A percentile compares a stretch with the other conserved stretches of the same genome.
phyloP scores from a whole-genome alignment of 2,329 filamentous ascomycete genomes.

The Macroventuria anomochaeta region DNA sequence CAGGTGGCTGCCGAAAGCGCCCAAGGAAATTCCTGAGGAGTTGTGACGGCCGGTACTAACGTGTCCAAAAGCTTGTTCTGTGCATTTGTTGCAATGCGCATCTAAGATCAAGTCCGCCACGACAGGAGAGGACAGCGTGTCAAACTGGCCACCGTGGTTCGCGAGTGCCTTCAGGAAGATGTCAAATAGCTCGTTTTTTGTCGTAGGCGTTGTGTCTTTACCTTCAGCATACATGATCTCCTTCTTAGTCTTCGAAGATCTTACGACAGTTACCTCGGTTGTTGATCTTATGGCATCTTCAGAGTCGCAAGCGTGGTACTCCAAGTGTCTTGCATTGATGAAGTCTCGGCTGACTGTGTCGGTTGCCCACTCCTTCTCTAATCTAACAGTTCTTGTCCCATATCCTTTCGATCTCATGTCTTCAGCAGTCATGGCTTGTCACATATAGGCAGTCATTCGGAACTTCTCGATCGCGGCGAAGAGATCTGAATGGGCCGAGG shows the following conservation, averaged over 20 bases:
- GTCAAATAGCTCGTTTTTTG: slow-evolving; percentile 23
- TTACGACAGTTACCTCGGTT: slow-evolving; percentile 38
- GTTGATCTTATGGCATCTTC: slow-evolving; percentile 33
- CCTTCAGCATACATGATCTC: slow-evolving; percentile 25
- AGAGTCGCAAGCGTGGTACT: slow-evolving; percentile 10
- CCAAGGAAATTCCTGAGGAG: slow-evolving; percentile 33
- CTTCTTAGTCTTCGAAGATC: slow-evolving; percentile 30
- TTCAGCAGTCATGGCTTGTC: slow-evolving; percentile 46
- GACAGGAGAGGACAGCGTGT: slow-evolving; percentile 30
- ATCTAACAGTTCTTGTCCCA: slow-evolving; percentile 36
- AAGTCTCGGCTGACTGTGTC: slow-evolving; percentile 37
- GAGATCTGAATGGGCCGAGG: slow-evolving; percentile 36
- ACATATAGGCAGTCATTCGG: slow-evolving; percentile 46
- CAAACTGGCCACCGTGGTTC: slow-evolving; percentile 33
- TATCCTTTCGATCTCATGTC: slow-evolving; percentile 36
- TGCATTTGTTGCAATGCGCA: slow-evolving; percentile 32
- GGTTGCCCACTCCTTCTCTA: slow-evolving; percentile 41
- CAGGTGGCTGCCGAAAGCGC: slow-evolving; percentile 37
- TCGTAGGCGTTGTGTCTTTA: neutral
- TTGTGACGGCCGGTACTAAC: slow-evolving; percentile 37
- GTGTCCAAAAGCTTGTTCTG: slow-evolving; percentile 32
- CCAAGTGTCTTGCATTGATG: slow-evolving; percentile 18
- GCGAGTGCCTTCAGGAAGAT: slow-evolving; percentile 36
- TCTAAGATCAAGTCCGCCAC: slow-evolving; percentile 44
- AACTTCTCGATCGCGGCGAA: slow-evolving; percentile 43